Conservation (phyloP, 2,329 filamentous ascomycete species). For the Drechslera avenae region DNA sequence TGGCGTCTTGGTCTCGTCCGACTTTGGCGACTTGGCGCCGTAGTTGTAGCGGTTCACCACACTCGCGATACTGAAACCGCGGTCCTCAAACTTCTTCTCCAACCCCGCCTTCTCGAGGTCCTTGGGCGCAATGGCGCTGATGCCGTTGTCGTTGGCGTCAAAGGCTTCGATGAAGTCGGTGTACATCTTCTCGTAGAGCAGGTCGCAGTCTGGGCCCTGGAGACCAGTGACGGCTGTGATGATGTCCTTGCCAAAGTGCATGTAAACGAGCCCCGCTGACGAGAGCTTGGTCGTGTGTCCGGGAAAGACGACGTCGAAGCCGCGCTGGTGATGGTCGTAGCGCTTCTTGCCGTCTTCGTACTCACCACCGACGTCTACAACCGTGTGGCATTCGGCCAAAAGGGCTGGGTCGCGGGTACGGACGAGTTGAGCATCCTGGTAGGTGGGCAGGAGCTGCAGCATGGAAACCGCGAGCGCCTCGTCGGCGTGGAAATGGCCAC, state of each 20-base stretch:
- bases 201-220: slow-evolving; percentile 67
- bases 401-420: slow-evolving; percentile 84
- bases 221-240: slow-evolving; percentile 70
- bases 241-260: slow-evolving; percentile 90
- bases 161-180: slow-evolving; percentile 92
- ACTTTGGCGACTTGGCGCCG: slow-evolving; percentile 55
- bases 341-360: slow-evolving; percentile 79
- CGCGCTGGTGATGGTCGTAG: slow-evolving; percentile 97
- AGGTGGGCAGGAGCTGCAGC: slow-evolving; percentile 84
- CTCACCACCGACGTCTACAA: slow-evolving; percentile 96
- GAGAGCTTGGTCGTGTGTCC: slow-evolving; percentile 85
- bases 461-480: slow-evolving; percentile 97
- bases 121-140: slow-evolving; percentile 77
- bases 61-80: slow-evolving; percentile 82
- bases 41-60: slow-evolving; percentile 88
- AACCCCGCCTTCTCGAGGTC: slow-evolving; percentile 72
- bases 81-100: slow-evolving; percentile 80
- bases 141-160: slow-evolving; percentile 96
- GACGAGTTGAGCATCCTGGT: slow-evolving; percentile 73
- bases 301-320: slow-evolving; percentile 85
- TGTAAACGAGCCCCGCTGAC: slow-evolving; percentile 90
- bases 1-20: slow-evolving; percentile 36
- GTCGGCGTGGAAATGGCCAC: slow-evolving; percentile 97
- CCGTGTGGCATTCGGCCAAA: slow-evolving; percentile 84
- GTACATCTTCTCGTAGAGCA: slow-evolving; percentile 90